phyloP scores from a whole-genome alignment of 371 early-diverging fungal genomes.

The Circinella umbellata region DNA sequence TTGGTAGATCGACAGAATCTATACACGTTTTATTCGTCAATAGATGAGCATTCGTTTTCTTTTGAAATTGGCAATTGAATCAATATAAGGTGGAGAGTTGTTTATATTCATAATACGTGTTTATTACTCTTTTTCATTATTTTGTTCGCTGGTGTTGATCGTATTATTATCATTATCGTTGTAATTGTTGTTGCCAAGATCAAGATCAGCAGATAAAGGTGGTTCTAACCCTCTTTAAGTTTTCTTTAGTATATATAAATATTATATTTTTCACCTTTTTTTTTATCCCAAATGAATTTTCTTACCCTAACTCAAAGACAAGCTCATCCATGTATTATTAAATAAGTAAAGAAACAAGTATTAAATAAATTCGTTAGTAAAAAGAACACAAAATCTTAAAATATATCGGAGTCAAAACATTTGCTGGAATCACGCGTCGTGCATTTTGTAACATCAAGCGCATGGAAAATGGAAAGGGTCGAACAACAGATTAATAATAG shows the following conservation, averaged over 20 bases:
- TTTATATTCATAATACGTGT: too few relatives aligned
- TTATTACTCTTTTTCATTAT: conserved; percentile 2
- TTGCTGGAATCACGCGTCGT: too few relatives aligned
- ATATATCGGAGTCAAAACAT: too few relatives aligned
- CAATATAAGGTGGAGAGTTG: too few relatives aligned
- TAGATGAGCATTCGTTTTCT: too few relatives aligned
- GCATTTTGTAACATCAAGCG: too few relatives aligned
- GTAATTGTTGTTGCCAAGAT: not conserved
- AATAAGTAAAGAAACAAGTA: not conserved
- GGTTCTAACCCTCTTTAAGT: not conserved
- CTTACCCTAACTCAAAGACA: not conserved
- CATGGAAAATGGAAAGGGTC: too few relatives aligned
- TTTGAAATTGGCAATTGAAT: too few relatives aligned
- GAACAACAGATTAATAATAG: too few relatives aligned
- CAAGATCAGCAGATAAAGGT: not conserved
- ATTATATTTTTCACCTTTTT: not conserved
- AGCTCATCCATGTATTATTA: conserved; percentile 4
- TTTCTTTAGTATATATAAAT: not conserved
- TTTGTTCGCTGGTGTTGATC: not conserved
- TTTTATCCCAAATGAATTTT: not conserved
- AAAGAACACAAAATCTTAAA: too few relatives aligned
- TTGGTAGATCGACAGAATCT: conserved; percentile 25
- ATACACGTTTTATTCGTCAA: too few relatives aligned
- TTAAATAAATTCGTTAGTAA: too few relatives aligned
- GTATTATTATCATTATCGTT: not conserved